Evolutionary conservation across 371 early-diverging fungal species (phyloP).

Genomic region (Mitosporidium daphniae): DNA sequence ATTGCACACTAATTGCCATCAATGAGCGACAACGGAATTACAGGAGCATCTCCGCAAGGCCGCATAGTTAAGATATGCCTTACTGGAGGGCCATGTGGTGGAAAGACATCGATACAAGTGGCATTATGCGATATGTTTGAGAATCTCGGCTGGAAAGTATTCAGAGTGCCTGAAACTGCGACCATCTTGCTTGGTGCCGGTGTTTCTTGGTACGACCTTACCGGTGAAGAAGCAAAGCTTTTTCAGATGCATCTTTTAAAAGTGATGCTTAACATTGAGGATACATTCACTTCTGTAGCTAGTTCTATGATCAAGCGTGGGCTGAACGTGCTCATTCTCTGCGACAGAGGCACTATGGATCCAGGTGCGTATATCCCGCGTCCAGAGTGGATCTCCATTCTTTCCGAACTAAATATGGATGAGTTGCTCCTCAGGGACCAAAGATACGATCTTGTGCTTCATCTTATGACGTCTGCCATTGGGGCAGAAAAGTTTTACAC

Average conservation of each 20-base stretch:
- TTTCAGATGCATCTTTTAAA: conserved; percentile 8
- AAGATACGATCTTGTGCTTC: conserved; percentile 10
- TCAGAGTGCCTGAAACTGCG: conserved; percentile 10
- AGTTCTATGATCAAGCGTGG: conserved; percentile 5
- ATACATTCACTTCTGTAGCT: conserved; percentile 8
- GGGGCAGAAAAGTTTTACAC: conserved; percentile 9
- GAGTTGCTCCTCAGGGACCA: conserved; percentile 8
- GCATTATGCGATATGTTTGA: conserved; percentile 6
- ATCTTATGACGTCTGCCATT: conserved; percentile 10
- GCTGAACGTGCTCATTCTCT: conserved; percentile 7
- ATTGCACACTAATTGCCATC: too few species aligned
- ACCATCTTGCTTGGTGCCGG: conserved; percentile 7
- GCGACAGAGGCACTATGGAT: conserved; percentile 11
- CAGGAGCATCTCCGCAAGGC: too few species aligned
- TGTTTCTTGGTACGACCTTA: conserved; percentile 6
- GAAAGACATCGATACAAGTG: conserved; percentile 6
- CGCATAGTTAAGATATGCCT: conserved; percentile 1
- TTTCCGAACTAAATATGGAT: conserved; percentile 6
- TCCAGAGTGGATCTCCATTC: conserved; percentile 6
- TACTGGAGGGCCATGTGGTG: conserved; percentile 9
- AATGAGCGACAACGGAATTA: too few species aligned
- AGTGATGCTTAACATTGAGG: conserved; percentile 8
- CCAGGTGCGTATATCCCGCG: conserved; percentile 8
- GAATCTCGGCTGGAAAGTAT: conserved; percentile 9
- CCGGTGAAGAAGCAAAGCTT: conserved; percentile 3